phyloP scores from a whole-genome alignment of 441 rosid genomes.

The Adansonia gregorii region DNA sequence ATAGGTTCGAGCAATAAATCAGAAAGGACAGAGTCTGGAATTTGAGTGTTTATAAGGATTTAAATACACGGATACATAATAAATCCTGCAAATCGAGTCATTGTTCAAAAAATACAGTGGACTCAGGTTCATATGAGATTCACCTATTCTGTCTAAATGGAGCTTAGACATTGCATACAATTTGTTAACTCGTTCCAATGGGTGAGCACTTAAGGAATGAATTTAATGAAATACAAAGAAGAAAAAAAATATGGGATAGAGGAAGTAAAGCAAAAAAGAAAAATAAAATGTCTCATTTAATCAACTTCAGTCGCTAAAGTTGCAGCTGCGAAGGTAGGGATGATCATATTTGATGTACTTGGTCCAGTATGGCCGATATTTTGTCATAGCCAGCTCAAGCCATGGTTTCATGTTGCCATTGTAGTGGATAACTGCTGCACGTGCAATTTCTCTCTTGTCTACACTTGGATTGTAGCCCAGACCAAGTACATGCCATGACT shows the following conservation, averaged over 20 bases:
- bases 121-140: constrained; percentile 23
- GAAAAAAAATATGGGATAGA: constrained; percentile 41
- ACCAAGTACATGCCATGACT: constrained; percentile 97
- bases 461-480: constrained; percentile 93
- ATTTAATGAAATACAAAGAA: constrained; percentile 52
- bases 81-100: background rate
- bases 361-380: constrained; percentile 86
- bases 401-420: constrained; percentile 99
- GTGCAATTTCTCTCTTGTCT: constrained; percentile 72
- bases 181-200: constrained; percentile 35
- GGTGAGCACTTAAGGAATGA: constrained; percentile 36
- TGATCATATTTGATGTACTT: constrained; percentile 85
- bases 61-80: background rate
- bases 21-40: background rate
- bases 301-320: constrained; percentile 56
- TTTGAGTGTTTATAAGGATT: background rate
- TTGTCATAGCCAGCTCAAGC: constrained; percentile 95
- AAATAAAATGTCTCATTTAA: background rate
- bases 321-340: constrained; percentile 82
- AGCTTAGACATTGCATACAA: constrained; percentile 27
- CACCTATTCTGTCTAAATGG: constrained; percentile 27
- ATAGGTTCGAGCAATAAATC: no score
- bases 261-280: constrained; percentile 30
- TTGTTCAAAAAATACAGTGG: constrained; percentile 25
- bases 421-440: constrained; percentile 89